Evolutionary conservation across 495 filamentous ascomycete species (phyloP).

Genomic region (Cercophora sp.): DNA sequence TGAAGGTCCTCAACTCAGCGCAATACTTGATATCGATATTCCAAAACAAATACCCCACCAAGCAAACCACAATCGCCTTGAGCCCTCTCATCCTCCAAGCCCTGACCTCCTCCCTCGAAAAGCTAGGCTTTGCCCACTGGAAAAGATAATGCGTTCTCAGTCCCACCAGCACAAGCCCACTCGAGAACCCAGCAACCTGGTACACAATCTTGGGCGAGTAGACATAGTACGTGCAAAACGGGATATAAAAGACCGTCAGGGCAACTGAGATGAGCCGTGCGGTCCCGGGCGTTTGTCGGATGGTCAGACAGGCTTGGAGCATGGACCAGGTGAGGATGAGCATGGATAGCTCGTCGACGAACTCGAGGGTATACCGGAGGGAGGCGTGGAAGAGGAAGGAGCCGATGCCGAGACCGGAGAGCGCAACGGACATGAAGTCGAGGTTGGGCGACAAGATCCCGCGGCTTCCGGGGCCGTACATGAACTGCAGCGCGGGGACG

Average conservation of each 20-base stretch:
- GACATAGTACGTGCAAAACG: conserved; percentile 35
- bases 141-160: conserved; percentile 22
- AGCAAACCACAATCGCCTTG: conserved; percentile 21
- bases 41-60: conserved; percentile 45
- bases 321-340: conserved; percentile 48
- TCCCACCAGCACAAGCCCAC: conserved; percentile 13
- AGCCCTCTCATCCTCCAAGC: conserved; percentile 11
- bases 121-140: conserved; percentile 9
- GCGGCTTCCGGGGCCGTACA: conserved; percentile 4
- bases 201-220: conserved; percentile 30
- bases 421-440: conserved; percentile 14
- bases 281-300: conserved; percentile 41
- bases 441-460: background rate
- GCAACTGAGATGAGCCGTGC: conserved; percentile 27
- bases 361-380: conserved; percentile 10
- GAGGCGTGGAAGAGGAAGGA: conserved; percentile 17
- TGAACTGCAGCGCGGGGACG: conserved; percentile 4
- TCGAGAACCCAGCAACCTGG: conserved; percentile 22
- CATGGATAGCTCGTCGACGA: conserved; percentile 37
- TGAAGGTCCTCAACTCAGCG: conserved; percentile 29
- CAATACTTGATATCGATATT: conserved; percentile 47
- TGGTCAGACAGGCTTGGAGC: conserved; percentile 49
- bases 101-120: conserved; percentile 9
- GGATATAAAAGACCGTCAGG: conserved; percentile 20
- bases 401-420: conserved; percentile 12